Evolutionary conservation across 768 basidiomycete genomes (phyloP).

Genomic region (Serpula lacrymans): DNA sequence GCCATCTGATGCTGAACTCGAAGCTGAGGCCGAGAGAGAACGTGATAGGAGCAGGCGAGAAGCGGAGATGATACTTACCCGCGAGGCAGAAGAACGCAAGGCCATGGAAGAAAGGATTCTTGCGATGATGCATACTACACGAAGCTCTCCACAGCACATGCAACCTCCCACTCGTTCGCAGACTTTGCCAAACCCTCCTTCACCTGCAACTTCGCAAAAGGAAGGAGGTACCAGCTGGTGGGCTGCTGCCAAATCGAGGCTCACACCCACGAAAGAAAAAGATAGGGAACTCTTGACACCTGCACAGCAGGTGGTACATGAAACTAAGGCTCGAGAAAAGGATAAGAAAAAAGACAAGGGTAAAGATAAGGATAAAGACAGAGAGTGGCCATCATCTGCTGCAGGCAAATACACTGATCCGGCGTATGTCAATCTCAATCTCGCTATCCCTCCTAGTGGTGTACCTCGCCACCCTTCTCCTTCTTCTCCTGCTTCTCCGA

Average conservation of each 20-base stretch:
- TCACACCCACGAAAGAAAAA: constrained; percentile 77
- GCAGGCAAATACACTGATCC: constrained; percentile 57
- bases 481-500: constrained; percentile 60
- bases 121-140: constrained; percentile 60
- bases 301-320: constrained; percentile 77
- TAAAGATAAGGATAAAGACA: constrained; percentile 43
- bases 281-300: constrained; percentile 64
- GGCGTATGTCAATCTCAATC: constrained; percentile 52
- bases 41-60: constrained; percentile 73
- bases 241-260: constrained; percentile 65
- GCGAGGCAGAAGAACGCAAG: constrained; percentile 66
- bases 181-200: constrained; percentile 53
- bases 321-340: constrained; percentile 66
- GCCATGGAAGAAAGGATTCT: constrained; percentile 71
- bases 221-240: constrained; percentile 64
- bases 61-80: constrained; percentile 72
- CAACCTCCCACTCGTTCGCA: constrained; percentile 66
- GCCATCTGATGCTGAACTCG: constrained; percentile 74
- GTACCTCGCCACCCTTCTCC: constrained; percentile 47
- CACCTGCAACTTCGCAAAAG: constrained; percentile 62
- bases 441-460: constrained; percentile 45
- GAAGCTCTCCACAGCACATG: constrained; percentile 31
- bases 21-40: constrained; percentile 76
- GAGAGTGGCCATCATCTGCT: constrained; percentile 53
- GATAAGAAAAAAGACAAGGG: constrained; percentile 40